Evolutionary conservation across 495 filamentous ascomycete genomes (phyloP).

Genomic region (Penicillium cinerascens): DNA sequence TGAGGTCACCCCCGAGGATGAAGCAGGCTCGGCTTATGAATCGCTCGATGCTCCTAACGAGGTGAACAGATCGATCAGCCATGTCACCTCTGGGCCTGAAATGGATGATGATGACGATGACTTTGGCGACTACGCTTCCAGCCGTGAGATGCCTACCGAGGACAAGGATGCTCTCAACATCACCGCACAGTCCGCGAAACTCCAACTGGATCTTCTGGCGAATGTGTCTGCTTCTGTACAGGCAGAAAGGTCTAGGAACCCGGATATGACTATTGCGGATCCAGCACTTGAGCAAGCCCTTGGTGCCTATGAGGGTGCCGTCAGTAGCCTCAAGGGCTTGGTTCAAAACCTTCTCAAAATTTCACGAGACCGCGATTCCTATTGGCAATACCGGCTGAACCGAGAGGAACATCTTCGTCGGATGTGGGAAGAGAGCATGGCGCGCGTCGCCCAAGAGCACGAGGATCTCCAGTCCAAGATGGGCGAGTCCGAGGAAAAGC

Average conservation of each 20-base stretch:
- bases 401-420: conserved; percentile 82
- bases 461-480: conserved; percentile 84
- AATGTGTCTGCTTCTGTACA: conserved; percentile 81
- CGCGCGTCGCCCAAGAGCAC: conserved; percentile 85
- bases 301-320: conserved; percentile 83
- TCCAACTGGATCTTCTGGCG: conserved; percentile 85
- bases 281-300: conserved; percentile 72
- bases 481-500: conserved; percentile 85
- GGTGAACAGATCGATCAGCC: conserved; percentile 43
- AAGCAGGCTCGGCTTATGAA: conserved; percentile 54
- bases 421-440: conserved; percentile 99
- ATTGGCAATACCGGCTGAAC: conserved; percentile 94
- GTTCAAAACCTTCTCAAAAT: conserved; percentile 88
- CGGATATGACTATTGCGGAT: conserved; percentile 67
- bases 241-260: conserved; percentile 64
- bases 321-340: conserved; percentile 79
- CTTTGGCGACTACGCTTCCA: conserved; percentile 77
- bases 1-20: conserved; percentile 44
- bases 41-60: conserved; percentile 57
- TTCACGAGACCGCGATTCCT: conserved; percentile 85
- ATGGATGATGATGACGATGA: conserved; percentile 77
- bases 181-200: conserved; percentile 86
- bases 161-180: conserved; percentile 93
- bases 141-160: conserved; percentile 63
- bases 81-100: conserved; percentile 42